Evolutionary conservation across 345 rosid genomes (phyloP), one percentile per base, ranked within the genome.

Genomic region (Carallia brachiata): DNA sequence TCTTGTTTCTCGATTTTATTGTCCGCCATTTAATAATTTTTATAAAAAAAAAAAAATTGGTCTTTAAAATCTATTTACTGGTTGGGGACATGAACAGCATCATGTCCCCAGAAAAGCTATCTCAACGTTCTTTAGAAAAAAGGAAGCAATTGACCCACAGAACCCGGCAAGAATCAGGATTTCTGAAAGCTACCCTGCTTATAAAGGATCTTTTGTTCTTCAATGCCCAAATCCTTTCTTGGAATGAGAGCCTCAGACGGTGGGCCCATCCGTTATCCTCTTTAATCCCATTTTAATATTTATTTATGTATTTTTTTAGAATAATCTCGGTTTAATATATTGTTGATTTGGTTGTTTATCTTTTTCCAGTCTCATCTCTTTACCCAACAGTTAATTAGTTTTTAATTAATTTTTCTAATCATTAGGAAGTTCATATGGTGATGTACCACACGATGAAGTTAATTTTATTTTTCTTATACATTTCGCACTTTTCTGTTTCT

Each of bases 91-190:
- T 15, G 68, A 17, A 65, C 55, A 52, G 18, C 19, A 1, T 12
- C 19, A 0, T 39, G 19, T 16, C 62, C 70, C 70, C 70, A 37
- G 36, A 0, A 18, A 18, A 53, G 4, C 7, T 53, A 34, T 16
- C 39, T 56, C 50, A 2, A 27, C 12, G 36, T 40, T 39, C 37
- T 28, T 68, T 40, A 58, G 55, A 31, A 58, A 68, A 19, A 28
- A 44, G 31, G 9, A 56, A 44, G 3, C 50, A 44, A 15, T 31
- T 6, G 64, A 68, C 64, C 71, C 63, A 68, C 71, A 31, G 58
- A 37, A 18, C 39, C 71, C 63, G 71, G 71, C 71, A 68, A 58
- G 71, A 68, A 57, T 44, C 64, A 58, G 31, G 71, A 40, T 57
- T 44, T 28, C 6, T 30, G 62, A 68, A 68, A 68, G 71, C 55